Evolutionary conservation across 306 rosid genomes (phyloP).

Genomic region (Begonia loranthoides): DNA sequence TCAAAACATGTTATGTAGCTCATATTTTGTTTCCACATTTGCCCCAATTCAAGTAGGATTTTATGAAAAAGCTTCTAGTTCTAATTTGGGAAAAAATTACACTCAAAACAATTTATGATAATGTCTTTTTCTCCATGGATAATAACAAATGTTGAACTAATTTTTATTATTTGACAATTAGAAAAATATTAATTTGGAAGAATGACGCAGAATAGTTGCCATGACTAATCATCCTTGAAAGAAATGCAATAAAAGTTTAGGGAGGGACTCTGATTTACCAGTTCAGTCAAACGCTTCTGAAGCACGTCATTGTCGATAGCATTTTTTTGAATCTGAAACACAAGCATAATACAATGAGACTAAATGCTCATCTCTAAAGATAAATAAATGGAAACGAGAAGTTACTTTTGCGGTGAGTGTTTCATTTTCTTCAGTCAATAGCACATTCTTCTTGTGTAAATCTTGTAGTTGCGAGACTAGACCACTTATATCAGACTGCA

Average conservation of each 20-base stretch:
- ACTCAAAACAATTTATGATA: neutral
- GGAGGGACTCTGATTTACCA: constrained; percentile 31
- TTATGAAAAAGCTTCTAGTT: neutral
- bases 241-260: constrained; percentile 3
- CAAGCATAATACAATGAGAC: constrained; percentile 13
- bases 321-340: constrained; percentile 56
- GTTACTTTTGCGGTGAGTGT: constrained; percentile 38
- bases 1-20: neutral
- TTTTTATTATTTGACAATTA: neutral
- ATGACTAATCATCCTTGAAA: neutral
- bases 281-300: constrained; percentile 49
- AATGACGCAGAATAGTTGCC: neutral
- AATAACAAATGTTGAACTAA: neutral
- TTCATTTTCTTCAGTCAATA: constrained; percentile 52
- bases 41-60: neutral
- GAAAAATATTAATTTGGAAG: neutral
- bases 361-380: neutral
- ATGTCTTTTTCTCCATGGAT: neutral
- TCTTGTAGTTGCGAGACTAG: neutral
- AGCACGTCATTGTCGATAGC: constrained; percentile 43
- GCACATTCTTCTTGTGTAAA: constrained; percentile 47
- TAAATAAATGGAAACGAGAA: neutral
- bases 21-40: neutral
- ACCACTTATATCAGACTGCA: neutral
- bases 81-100: neutral